Base-by-base conservation (phyloP, 2,329 filamentous ascomycete genomes). In the Phialophora verrucosa region DNA sequence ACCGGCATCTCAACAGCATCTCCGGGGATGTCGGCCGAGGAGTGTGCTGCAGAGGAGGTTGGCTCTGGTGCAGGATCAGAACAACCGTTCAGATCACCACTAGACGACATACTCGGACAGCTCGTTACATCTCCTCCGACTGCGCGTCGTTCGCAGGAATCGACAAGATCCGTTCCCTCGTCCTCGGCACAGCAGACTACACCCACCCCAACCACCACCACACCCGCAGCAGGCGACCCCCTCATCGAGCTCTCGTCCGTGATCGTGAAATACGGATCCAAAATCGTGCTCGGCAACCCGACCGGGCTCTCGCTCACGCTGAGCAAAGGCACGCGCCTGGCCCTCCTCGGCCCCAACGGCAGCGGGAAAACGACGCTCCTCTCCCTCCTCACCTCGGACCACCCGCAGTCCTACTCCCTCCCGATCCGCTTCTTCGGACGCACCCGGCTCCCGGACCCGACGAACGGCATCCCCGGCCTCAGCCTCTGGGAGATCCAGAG, bases 361-460 rank as follows among this genome's bases (percentile, higher is more conserved):
- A 97, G 92, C 0, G 95, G 95, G 20, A 99, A 99, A 81, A 99
- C 95, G 0, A 99, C 95, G 0, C 85, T 99, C 47, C 86, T 98
- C 31, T 95, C 93, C 4, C 84, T 99, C 5, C 91, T 99, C 66
- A 96, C 92, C 66, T 98, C 94, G 0, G 95, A 99, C 74, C 95
- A 99, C 73, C 95, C 95, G 0, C 94, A 98, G 77, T 89, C 93
- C 0, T 99, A 98, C 77, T 92, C 91, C 0, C 86, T 93, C 27
- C 93, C 94, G 0, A 90, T 99, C 67, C 90, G 87, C 72, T 83
- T 97, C 14, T 98, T 99, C 75, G 92, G 93, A 0, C 88, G 88
- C 25, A 90, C 90, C 62, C 87, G 95, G 23, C 83, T 97, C 0
- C 93, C 94, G 0, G 87, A 90, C 63, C 85, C 86, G 0, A 27